Evolutionary conservation across 139 green algal genomes (phyloP), one percentile per base, ranked within the genome.

Genomic region (Axilococcus clingmanii): DNA sequence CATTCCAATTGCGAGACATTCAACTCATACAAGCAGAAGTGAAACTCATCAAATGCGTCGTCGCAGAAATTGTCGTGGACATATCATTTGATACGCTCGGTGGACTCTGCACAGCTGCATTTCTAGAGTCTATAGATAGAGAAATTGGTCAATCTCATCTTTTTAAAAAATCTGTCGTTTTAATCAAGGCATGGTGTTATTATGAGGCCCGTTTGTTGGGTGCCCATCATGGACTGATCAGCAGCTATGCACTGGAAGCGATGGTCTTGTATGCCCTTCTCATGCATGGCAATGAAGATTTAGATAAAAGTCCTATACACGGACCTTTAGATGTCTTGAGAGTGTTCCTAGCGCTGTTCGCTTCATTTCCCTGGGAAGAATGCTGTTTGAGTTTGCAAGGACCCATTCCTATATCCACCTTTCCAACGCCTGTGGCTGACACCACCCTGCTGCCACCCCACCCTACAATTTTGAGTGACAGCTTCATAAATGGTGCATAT

Each of bases 141-240:
- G 53, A 65, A 16, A 84, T 97, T 27, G 70, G 76, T 7, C 52
- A 63, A 14, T 52, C 80, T 11, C 77, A 96, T 66, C 69, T 98
- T 2, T 94, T 97, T 74, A 97, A 96, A 69, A 74, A 81, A 34
- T 88, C 80, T 63, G 87, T 98, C 38, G 87, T 97, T 19, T 64
- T 97, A 66, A 82, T 94, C 32, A 98, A 98, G 69, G 89, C 89
- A 0, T 98, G 91, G 91, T 95, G 86, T 71, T 97, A 94, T 63
- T 97, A 98, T 53, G 91, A 98, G 75, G 86, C 72, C 58, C 69
- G 89, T 4, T 56, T 97, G 48, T 63, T 98, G 41, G 91, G 91
- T 20, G 91, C 91, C 0, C 86, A 96, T 59, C 84, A 97, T 57
- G 85, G 81, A 15, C 77, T 98, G 22, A 78, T 98, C 32, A 93